Evolutionary conservation across 2,329 filamentous ascomycete genomes (phyloP).

Genomic region (Lasiodiplodia sp.): DNA sequence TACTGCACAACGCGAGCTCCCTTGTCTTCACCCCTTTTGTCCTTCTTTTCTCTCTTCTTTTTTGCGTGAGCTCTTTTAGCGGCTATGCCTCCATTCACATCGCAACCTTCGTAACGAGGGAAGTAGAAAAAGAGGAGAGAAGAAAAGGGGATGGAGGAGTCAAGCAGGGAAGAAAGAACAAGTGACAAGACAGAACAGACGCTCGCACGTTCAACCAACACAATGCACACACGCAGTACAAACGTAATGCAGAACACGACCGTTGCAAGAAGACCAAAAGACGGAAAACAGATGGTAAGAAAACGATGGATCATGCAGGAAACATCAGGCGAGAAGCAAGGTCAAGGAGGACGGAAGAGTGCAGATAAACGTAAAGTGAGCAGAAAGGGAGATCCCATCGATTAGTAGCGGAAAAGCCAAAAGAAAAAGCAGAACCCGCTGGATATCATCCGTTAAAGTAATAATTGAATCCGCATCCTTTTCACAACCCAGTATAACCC

Average conservation of each 20-base stretch:
- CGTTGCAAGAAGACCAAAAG: neutral
- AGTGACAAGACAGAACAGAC: neutral
- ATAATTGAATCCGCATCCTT: neutral
- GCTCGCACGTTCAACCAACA: neutral
- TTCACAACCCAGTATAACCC: neutral
- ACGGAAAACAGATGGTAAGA: neutral
- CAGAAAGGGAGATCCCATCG: neutral
- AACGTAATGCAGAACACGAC: neutral
- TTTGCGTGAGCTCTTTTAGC: too few species aligned
- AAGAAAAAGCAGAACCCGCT: neutral
- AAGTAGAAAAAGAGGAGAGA: too few species aligned
- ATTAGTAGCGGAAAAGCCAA: neutral
- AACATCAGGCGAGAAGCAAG: neutral
- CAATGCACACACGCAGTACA: neutral
- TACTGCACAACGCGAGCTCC: too few species aligned
- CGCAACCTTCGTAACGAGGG: too few species aligned
- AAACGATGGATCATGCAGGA: neutral
- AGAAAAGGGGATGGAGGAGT: too few species aligned
- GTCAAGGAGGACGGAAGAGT: neutral
- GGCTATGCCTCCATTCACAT: too few species aligned
- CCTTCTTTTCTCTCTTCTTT: too few species aligned
- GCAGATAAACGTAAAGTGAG: neutral
- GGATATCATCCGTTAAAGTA: constrained; percentile 3
- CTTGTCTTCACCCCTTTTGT: too few species aligned
- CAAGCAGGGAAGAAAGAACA: neutral